Base-by-base conservation (phyloP, 768 basidiomycete genomes). In the Tulasnella sp. region DNA sequence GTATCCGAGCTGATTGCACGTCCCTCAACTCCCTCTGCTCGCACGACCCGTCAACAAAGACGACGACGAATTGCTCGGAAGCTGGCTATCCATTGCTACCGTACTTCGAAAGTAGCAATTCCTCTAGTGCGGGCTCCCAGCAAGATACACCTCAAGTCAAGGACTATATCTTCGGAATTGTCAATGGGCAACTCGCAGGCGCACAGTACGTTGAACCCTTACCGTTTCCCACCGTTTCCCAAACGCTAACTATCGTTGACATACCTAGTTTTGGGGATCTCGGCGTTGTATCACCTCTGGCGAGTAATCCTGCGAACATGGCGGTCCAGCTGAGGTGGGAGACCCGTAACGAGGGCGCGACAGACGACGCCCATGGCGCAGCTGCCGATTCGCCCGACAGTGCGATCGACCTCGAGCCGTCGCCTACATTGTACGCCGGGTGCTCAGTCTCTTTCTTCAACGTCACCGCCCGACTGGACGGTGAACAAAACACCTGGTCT, bases 1-100 rank as follows among this genome's bases (percentile, higher is more conserved):
- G n/a, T 2, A 26, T 61, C 57, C 57, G 57, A 32, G 57, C 57
- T 29, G 11, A 61, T 13, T 61, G 57, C 15, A 32, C 11, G 4
- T 61, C 57, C 26, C 57, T 61, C 29, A 61, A 61, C 29, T 32
- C 26, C 1, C n/a, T 26, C n/a, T 61, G 57, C 57, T 1, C 29
- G 7, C 23, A 11, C 1, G 29, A 16, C 35, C 35, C 2, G 2
- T 4, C 15, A 13, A 16, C 0, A 2, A 0, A 2, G 1, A n/a
- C 9, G 9, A 61, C n/a, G 29, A 32, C 29, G n/a, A 15, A 61
- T 26, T 61, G 57, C 57, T 23, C 57, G 1, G 2, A n/a, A 32
- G 57, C 57, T 11, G 57, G 57, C 26, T 61, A 61, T 61, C 57
- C 57, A 48, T 1, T 13, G 20, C 15, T 48, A 48, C 48, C 48